Conservation (phyloP, 371 early-diverging fungal genomes). For the Syncephalastrum monosporum region DNA sequence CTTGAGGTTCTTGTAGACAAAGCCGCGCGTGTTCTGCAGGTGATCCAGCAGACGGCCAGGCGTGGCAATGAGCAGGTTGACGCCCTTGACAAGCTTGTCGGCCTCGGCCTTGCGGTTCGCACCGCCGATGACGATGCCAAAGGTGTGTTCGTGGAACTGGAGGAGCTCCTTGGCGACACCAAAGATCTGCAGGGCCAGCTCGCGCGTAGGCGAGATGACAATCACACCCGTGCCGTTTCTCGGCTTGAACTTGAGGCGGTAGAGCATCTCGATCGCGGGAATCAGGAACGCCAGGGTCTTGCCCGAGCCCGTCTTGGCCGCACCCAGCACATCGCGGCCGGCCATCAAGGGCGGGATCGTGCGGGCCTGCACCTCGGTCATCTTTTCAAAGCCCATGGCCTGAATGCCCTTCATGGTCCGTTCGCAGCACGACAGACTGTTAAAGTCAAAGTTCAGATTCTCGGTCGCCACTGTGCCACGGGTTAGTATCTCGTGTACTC, state of each 20-base stretch:
- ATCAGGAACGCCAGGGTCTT: constrained; percentile 99
- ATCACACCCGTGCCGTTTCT: constrained; percentile 96
- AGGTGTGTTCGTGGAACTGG: constrained; percentile 88
- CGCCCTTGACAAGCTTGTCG: constrained; percentile 89
- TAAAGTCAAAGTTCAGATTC: constrained; percentile 55
- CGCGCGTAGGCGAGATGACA: constrained; percentile 99
- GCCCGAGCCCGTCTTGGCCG: constrained; percentile 99
- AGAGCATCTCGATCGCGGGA: constrained; percentile 92
- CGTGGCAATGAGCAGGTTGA: constrained; percentile 93
- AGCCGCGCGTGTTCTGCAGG: constrained; percentile 82
- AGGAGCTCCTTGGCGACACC: constrained; percentile 95
- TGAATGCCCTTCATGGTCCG: constrained; percentile 80
- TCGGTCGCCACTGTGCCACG: too few relatives aligned
- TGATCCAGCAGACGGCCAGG: constrained; percentile 99
- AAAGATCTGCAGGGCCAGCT: constrained; percentile 98
- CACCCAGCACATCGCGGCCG: constrained; percentile 97
- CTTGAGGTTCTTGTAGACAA: constrained; percentile 70
- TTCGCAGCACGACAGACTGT: constrained; percentile 62
- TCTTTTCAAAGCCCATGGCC: constrained; percentile 91
- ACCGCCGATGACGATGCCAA: constrained; percentile 88
- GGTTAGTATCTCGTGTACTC: too few relatives aligned
- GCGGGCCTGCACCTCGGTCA: constrained; percentile 98
- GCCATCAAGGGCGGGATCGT: constrained; percentile 93
- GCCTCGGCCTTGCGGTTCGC: constrained; percentile 92
- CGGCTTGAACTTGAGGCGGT: constrained; percentile 85